phyloP scores from a whole-genome alignment of 441 rosid species.

The Pelargonium citronellum region DNA sequence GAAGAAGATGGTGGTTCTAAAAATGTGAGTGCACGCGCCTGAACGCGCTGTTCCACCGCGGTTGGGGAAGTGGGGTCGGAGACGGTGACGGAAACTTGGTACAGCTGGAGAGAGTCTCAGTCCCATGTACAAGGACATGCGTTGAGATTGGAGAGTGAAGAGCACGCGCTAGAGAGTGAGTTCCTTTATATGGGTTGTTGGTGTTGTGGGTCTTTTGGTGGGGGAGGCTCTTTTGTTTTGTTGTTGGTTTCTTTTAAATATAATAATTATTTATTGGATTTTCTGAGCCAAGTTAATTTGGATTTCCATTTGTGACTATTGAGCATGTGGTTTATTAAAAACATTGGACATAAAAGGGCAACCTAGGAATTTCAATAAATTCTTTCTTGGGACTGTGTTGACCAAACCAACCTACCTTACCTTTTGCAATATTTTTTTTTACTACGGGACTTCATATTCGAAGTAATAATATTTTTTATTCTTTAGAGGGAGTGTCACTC shows the following conservation, averaged over 20 bases:
- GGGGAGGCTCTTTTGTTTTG: not conserved
- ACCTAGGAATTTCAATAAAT: slow-evolving; percentile 3
- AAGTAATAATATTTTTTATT: too few species aligned
- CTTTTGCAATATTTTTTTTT: too few species aligned
- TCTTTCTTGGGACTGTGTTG: not conserved
- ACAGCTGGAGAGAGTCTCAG: not conserved
- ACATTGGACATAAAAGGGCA: not conserved
- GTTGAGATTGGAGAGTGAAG: not conserved
- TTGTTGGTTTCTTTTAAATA: not conserved
- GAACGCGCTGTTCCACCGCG: not conserved
- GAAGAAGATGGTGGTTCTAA: not conserved
- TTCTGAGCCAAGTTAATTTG: not conserved
- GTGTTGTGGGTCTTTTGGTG: slow-evolving; percentile 1
- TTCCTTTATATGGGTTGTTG: not conserved
- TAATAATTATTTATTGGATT: not conserved
- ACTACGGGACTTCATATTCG: too few species aligned
- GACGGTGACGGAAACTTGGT: not conserved
- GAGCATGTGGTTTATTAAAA: not conserved
- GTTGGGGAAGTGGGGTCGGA: not conserved
- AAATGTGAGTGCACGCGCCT: not conserved
- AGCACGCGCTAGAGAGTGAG: not conserved
- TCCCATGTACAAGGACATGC: not conserved
- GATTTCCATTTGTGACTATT: slow-evolving; percentile 1
- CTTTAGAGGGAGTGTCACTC: too few species aligned
- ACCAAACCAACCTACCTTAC: not conserved